Conservation (phyloP, 805 yeast genomes). For the Groenewaldozyma tartarivorans region DNA sequence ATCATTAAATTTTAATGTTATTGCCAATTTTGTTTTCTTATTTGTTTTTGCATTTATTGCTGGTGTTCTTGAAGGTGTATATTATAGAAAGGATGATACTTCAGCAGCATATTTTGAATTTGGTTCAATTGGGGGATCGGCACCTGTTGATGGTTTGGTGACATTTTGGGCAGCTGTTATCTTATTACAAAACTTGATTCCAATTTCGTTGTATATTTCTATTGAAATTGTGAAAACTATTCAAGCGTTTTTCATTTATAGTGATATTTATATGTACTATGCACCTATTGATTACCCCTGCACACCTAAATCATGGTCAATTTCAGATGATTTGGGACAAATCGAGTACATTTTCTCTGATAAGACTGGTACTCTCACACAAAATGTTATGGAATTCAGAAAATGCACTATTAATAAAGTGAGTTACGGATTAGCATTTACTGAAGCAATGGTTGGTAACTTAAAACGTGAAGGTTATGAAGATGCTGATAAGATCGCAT, state of each 20-base stretch:
- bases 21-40: conserved; percentile 50
- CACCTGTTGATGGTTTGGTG: conserved; percentile 58
- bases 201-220: conserved; percentile 69
- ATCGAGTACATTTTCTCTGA: conserved; percentile 75
- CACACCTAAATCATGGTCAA: conserved; percentile 73
- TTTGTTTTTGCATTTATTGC: conserved; percentile 59
- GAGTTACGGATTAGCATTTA: conserved; percentile 64
- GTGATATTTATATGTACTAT: conserved; percentile 63
- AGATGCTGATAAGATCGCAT: conserved; percentile 33
- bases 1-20: conserved; percentile 57
- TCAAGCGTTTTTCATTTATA: conserved; percentile 66
- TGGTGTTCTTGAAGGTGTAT: conserved; percentile 62
- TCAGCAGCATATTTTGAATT: conserved; percentile 53
- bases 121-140: conserved; percentile 46
- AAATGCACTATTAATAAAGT: conserved; percentile 63
- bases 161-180: conserved; percentile 65
- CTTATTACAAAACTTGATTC: conserved; percentile 67
- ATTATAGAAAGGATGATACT: conserved; percentile 34
- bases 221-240: conserved; percentile 70
- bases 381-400: conserved; percentile 73
- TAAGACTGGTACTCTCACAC: conserved; percentile 78
- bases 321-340: conserved; percentile 78
- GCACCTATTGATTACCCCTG: conserved; percentile 64
- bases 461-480: conserved; percentile 55
- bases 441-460: conserved; percentile 68